phyloP scores from a whole-genome alignment of 1,284 basidiomycete genomes.

The Bjerkandera adusta region DNA sequence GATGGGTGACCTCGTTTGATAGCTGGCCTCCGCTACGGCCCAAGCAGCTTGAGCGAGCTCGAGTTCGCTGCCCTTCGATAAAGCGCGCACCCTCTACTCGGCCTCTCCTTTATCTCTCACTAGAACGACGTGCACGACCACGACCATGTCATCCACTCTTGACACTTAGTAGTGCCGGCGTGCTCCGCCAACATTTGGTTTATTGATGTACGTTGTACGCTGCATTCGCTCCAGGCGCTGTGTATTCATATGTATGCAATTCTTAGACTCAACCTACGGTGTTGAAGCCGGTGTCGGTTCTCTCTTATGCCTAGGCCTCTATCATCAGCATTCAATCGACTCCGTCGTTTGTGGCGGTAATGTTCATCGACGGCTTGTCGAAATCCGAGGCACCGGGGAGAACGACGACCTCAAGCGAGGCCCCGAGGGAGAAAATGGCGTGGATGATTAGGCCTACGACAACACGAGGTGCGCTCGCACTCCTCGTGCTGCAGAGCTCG shows the following conservation, averaged over 20 bases:
- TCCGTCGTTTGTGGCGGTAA: constrained; percentile 73
- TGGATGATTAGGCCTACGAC: no score
- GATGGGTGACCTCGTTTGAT: no score
- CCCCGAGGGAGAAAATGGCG: no score
- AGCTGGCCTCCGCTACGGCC: no score
- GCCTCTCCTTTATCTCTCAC: neutral
- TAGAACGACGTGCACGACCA: constrained; percentile 17
- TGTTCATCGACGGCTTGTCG: constrained; percentile 83
- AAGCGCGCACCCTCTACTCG: neutral
- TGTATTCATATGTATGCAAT: no score
- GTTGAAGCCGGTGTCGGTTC: constrained; percentile 78
- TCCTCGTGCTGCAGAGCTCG: no score
- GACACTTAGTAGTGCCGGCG: constrained; percentile 68
- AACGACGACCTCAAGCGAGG: no score
- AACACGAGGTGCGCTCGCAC: no score
- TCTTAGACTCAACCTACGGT: no score
- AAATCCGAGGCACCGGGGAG: constrained; percentile 81
- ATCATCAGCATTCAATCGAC: constrained; percentile 83
- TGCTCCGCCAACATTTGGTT: constrained; percentile 64
- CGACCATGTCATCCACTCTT: constrained; percentile 50
- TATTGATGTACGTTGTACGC: constrained; percentile 58
- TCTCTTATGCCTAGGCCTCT: constrained; percentile 87
- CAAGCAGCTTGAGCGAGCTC: no score
- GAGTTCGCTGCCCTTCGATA: neutral
- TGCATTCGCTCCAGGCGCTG: neutral